These are phyloP conservation scores for Ceratorhiza oryzae-sativae DNA, from an alignment of 1,284 basidiomycete genomes.

Conservation along the genomic window DNA sequence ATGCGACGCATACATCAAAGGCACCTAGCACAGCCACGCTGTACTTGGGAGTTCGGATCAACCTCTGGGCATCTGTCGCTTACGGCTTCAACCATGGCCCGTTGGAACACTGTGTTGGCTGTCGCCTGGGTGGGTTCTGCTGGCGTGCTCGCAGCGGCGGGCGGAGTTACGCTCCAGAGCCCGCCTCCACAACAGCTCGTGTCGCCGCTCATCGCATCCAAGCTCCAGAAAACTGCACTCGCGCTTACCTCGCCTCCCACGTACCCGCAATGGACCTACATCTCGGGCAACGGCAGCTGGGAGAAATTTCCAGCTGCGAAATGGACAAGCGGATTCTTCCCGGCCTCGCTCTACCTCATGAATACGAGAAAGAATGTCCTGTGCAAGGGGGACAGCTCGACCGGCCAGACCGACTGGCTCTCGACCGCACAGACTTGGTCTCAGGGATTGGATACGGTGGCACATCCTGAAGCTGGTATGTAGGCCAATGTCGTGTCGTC, in stretches of 20 bases:
- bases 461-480: slow-evolving; percentile 51
- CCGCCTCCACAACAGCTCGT: slow-evolving; percentile 55
- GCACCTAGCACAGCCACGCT: slow-evolving; percentile 1
- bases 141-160: neutral
- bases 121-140: neutral
- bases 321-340: slow-evolving; percentile 76
- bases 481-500: too few relatives aligned
- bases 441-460: slow-evolving; percentile 59
- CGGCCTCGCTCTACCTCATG: slow-evolving; percentile 64
- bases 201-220: slow-evolving; percentile 62
- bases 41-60: too few relatives aligned
- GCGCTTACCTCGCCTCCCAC: slow-evolving; percentile 49
- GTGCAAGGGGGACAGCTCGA: slow-evolving; percentile 13
- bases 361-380: slow-evolving; percentile 59
- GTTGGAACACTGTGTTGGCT: neutral
- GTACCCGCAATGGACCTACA: slow-evolving; percentile 67
- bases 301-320: slow-evolving; percentile 60
- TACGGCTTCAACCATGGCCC: slow-evolving; percentile 7
- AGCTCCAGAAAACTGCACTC: slow-evolving; percentile 60
- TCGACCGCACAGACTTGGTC: slow-evolving; percentile 59
- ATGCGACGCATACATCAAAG: slow-evolving; percentile 3
- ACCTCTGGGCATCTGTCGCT: too few relatives aligned
- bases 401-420: slow-evolving; percentile 58
- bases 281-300: slow-evolving; percentile 57
- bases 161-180: neutral